phyloP scores from a whole-genome alignment of 257 asterid species.

The Solanum microdontum region DNA sequence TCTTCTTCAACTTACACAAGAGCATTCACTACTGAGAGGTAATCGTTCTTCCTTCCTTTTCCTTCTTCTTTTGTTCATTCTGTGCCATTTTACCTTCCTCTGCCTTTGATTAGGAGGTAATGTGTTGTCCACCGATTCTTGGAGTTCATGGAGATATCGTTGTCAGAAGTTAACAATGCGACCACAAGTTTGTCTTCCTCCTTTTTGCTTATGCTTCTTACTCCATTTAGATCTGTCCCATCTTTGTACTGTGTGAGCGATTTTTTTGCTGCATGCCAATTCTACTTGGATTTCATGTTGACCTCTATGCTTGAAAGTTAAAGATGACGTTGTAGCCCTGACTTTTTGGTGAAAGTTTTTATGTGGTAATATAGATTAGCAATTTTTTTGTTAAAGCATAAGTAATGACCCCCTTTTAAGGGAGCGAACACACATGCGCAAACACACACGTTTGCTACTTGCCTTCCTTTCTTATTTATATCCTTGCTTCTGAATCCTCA shows the following conservation, averaged over 20 bases:
- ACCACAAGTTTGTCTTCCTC: too few species aligned
- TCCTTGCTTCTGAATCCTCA: too few species aligned
- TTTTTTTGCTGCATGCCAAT: not conserved
- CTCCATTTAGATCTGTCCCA: not conserved
- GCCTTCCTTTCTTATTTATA: too few species aligned
- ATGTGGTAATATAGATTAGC: not conserved
- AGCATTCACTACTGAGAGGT: not conserved
- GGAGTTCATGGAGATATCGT: not conserved
- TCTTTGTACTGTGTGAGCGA: not conserved
- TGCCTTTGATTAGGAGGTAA: not conserved
- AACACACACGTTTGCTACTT: too few species aligned
- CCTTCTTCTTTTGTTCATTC: too few species aligned
- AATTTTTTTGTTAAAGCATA: not conserved
- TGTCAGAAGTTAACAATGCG: not conserved
- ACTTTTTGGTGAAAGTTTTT: too few species aligned
- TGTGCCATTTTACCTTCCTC: not conserved
- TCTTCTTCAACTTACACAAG: not conserved
- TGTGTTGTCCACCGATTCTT: not conserved
- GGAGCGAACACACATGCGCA: too few species aligned
- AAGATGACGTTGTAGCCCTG: not conserved
- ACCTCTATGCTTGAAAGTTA: not conserved
- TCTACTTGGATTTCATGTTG: too few species aligned
- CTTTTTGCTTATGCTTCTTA: not conserved
- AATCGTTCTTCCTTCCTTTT: too few species aligned
- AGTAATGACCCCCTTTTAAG: not conserved